Conservation (phyloP, 257 asterid genomes). For the Pogostemon cablin region DNA sequence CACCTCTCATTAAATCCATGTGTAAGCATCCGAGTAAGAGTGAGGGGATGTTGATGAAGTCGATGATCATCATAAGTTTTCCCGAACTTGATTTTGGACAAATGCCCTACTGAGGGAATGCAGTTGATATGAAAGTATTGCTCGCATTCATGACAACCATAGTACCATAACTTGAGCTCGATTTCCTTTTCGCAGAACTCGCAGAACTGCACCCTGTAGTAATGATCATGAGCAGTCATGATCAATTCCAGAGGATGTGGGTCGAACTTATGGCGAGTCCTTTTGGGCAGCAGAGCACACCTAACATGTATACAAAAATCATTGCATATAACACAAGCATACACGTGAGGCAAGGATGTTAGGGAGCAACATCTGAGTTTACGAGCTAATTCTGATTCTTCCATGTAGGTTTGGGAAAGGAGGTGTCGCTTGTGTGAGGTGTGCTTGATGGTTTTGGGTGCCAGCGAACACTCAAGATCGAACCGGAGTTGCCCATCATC, state of each 20-base stretch:
- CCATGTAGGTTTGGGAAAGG: not conserved
- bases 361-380: not conserved
- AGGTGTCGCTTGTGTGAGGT: conserved; percentile 1
- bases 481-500: not conserved
- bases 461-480: conserved; percentile 10
- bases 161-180: not conserved
- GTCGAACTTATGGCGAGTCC: not conserved
- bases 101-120: conserved; percentile 4
- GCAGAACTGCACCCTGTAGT: not conserved
- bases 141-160: not conserved
- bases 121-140: conserved; percentile 15
- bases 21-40: conserved; percentile 22
- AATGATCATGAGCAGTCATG: not conserved
- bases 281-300: conserved; percentile 10
- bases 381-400: not conserved
- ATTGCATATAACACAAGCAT: too few species aligned
- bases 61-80: not conserved
- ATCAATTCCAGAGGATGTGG: conserved; percentile 9
- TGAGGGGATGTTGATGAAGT: not conserved
- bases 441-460: conserved; percentile 5
- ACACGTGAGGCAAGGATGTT: too few species aligned
- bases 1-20: not conserved
- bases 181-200: conserved; percentile 7
- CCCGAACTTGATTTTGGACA: conserved; percentile 24
- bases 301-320: not conserved